Base-by-base conservation (phyloP, 371 early-diverging fungal species). In the Smittium mucronatum region DNA sequence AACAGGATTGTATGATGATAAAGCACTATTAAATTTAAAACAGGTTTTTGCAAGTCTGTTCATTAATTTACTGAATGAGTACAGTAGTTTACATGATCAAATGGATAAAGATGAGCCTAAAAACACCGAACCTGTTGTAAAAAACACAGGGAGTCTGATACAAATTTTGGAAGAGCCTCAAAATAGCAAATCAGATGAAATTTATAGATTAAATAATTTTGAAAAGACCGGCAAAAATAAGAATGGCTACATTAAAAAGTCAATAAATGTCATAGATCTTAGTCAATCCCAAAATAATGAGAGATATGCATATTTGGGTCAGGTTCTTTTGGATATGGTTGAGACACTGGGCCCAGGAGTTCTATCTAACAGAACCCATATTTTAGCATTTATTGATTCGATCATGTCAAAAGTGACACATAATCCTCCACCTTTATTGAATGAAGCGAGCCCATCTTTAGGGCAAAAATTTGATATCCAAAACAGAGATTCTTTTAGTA, bases 301-400 rank as follows among this genome's bases (percentile, higher is more conserved):
- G 2, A 67, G 31, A 57, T 36, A 2, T 35, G 15, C 67, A 70
- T 63, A 32, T 29, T 68, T 78, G 8, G 76, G 75, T 66, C 74
- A 78, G 34, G 58, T 68, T 17, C 67, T 71, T 5, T 32, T 78
- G 57, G 70, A 70, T 33, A 69, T 73, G 30, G 68, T 78, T 33
- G 78, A 78, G 21, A 35, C 65, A 11, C 67, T 78, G 26, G 94
- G 93, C 0, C 88, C 92, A 33, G 78, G 82, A 5, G 85, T 93
- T 57, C 73, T 94, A 57, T 82, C 85, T 58, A 89, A 89, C 34
- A 87, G 88, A n/a, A 78, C 82, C 0, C 91, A 93, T 73, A 84
- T 93, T 31, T 77, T 94, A 58, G 81, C 84, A 8, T 88, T 94
- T 80, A 87, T 89, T 11, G 86, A 85, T 58, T 87, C 84, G 69